Evolutionary conservation across 805 yeast genomes (phyloP).

Genomic region (Monosporozyma yasuniensis): DNA sequence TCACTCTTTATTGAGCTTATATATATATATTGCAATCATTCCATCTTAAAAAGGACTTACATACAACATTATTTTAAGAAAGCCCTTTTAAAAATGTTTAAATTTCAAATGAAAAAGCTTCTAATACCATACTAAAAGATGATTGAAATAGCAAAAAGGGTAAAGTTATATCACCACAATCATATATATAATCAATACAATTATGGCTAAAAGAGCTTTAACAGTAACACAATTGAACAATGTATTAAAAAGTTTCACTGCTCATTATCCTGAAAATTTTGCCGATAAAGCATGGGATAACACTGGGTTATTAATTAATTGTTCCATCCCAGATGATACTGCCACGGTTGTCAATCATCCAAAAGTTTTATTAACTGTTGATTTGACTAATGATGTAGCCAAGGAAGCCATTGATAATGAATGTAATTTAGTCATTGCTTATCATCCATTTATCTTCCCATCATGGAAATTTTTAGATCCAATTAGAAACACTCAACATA

Average conservation of each 20-base stretch:
- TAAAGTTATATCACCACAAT: not conserved
- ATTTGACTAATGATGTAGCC: slow-evolving; percentile 73
- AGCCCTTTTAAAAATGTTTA: no score
- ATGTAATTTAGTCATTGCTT: slow-evolving; percentile 62
- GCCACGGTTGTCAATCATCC: slow-evolving; percentile 13
- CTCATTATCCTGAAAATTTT: slow-evolving; percentile 65
- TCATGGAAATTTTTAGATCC: slow-evolving; percentile 68
- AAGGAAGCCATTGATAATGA: slow-evolving; percentile 64
- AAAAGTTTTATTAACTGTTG: slow-evolving; percentile 61
- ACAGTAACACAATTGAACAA: slow-evolving; percentile 32
- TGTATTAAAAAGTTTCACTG: slow-evolving; percentile 50
- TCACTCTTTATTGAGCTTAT: not conserved
- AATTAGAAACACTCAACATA: slow-evolving; percentile 68
- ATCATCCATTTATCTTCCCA: slow-evolving; percentile 89
- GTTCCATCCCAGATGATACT: slow-evolving; percentile 32
- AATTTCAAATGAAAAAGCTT: no score
- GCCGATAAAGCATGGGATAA: slow-evolving; percentile 95
- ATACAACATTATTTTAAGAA: no score
- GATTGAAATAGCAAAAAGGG: not conserved
- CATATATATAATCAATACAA: no score
- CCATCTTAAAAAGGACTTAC: not conserved
- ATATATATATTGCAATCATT: no score
- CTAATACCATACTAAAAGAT: not conserved
- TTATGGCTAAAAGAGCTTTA: not conserved
- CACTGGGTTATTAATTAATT: slow-evolving; percentile 80